These are phyloP conservation scores for Pleomassaria siparia DNA, from an alignment of 2,329 filamentous ascomycete genomes.

Conservation along the genomic window DNA sequence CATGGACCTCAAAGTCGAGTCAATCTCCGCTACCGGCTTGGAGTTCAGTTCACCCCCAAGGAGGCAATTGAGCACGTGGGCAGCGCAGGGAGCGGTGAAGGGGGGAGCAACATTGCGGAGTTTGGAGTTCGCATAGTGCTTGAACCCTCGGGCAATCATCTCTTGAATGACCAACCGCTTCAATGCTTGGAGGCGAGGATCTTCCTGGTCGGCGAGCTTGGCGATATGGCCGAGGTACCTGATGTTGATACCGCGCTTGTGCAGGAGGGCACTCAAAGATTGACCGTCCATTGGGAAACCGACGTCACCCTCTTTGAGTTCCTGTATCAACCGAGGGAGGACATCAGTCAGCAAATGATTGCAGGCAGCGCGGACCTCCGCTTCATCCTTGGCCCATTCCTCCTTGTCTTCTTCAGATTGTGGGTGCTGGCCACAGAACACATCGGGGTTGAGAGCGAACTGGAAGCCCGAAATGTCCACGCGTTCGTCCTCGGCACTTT, in stretches of 20 bases:
- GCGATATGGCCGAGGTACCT: constrained; percentile 90
- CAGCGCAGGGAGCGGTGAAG: constrained; percentile 75
- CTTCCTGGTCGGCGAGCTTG: constrained; percentile 59
- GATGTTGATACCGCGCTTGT: constrained; percentile 97
- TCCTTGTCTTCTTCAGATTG: constrained; percentile 89
- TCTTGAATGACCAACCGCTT: constrained; percentile 80
- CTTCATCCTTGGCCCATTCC: constrained; percentile 79
- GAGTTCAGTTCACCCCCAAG: constrained; percentile 75
- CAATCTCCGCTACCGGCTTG: constrained; percentile 76
- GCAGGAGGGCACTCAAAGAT: constrained; percentile 82
- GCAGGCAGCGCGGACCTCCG: constrained; percentile 83
- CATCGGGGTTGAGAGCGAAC: constrained; percentile 90
- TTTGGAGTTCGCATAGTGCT: constrained; percentile 81
- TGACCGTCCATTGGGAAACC: constrained; percentile 99
- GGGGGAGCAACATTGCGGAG: constrained; percentile 77
- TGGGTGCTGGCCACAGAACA: constrained; percentile 87
- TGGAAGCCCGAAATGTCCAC: constrained; percentile 86
- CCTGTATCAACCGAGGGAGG: constrained; percentile 81
- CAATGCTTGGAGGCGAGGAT: constrained; percentile 73
- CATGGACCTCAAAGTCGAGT: constrained; percentile 70
- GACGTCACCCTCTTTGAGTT: constrained; percentile 88
- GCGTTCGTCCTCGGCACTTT: constrained; percentile 64
- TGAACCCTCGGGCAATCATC: constrained; percentile 94
- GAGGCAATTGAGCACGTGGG: constrained; percentile 92
- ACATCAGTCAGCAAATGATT: constrained; percentile 73